phyloP scores from a whole-genome alignment of 192 early-diverging fungal species.

The Umbelopsis sp. region DNA sequence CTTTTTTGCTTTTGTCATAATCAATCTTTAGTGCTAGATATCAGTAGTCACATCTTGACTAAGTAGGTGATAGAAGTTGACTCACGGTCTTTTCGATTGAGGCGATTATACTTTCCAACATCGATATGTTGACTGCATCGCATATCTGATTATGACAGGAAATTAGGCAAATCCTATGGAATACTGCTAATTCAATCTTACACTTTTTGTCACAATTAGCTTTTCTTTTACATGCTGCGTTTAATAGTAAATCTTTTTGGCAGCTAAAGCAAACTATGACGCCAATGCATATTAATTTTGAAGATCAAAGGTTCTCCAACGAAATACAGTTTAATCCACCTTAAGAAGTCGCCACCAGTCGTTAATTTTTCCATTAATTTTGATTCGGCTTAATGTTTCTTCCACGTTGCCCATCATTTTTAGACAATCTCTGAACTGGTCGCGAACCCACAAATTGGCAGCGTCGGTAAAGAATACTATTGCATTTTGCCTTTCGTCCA shows the following conservation, averaged over 20 bases:
- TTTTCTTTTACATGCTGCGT: slow-evolving; percentile 25
- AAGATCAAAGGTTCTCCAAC: no score
- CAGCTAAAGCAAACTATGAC: slow-evolving; percentile 60
- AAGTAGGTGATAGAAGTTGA: background rate
- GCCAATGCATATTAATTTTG: slow-evolving; percentile 17
- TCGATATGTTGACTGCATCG: slow-evolving; percentile 37
- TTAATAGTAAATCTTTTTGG: slow-evolving; percentile 44
- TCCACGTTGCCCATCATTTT: slow-evolving; percentile 54
- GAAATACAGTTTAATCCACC: slow-evolving; percentile 34
- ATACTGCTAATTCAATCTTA: slow-evolving; percentile 7
- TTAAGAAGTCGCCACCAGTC: slow-evolving; percentile 69
- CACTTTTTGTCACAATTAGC: slow-evolving; percentile 30
- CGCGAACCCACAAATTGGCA: slow-evolving; percentile 44
- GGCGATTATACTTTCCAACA: slow-evolving; percentile 57
- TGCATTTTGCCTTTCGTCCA: slow-evolving; percentile 57
- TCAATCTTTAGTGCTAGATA: slow-evolving; percentile 53
- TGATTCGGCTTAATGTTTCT: slow-evolving; percentile 46
- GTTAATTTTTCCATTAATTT: slow-evolving; percentile 44
- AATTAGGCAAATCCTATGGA: background rate
- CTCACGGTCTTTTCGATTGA: slow-evolving; percentile 63
- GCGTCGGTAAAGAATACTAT: slow-evolving; percentile 55
- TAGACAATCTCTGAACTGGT: slow-evolving; percentile 47
- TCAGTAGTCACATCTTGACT: background rate
- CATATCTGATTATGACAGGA: background rate
- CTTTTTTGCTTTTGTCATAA: slow-evolving; percentile 67